Conservation (phyloP, 176 grass and related monocot genomes). For the Tuctoria greenei region DNA sequence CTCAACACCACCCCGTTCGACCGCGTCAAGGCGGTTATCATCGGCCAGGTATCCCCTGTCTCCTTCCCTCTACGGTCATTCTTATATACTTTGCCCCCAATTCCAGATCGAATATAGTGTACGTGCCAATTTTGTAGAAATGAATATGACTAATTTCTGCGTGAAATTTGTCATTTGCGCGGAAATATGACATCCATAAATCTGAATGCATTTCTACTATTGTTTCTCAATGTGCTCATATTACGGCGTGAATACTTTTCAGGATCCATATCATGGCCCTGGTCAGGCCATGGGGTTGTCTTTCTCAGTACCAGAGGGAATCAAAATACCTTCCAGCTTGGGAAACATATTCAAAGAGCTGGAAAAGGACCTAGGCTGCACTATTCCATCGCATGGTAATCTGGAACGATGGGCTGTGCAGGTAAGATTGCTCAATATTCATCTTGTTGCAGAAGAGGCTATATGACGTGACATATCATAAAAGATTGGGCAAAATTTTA, state of each 20-base stretch:
- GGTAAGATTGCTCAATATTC: conserved; percentile 44
- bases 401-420: conserved; percentile 98
- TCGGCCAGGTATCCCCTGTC: conserved; percentile 67
- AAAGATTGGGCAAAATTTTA: conserved; percentile 12
- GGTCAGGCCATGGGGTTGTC: conserved; percentile 94
- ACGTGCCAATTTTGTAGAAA: no score
- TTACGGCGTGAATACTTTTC: conserved; percentile 21
- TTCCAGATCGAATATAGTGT: no score
- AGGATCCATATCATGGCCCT: conserved; percentile 98
- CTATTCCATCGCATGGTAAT: conserved; percentile 85
- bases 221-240: not conserved
- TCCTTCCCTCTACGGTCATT: not conserved
- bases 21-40: conserved; percentile 84
- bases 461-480: conserved; percentile 4
- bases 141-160: no score
- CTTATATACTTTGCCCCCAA: not conserved
- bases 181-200: not conserved
- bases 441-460: not conserved
- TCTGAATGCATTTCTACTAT: not conserved
- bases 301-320: conserved; percentile 86
- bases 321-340: conserved; percentile 84
- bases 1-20: conserved; percentile 82
- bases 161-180: not conserved
- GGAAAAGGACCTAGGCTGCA: conserved; percentile 71
- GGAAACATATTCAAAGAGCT: conserved; percentile 93